Base-by-base conservation (phyloP, 1,139 yeast genomes). In the Zygoascus hellenicus region DNA sequence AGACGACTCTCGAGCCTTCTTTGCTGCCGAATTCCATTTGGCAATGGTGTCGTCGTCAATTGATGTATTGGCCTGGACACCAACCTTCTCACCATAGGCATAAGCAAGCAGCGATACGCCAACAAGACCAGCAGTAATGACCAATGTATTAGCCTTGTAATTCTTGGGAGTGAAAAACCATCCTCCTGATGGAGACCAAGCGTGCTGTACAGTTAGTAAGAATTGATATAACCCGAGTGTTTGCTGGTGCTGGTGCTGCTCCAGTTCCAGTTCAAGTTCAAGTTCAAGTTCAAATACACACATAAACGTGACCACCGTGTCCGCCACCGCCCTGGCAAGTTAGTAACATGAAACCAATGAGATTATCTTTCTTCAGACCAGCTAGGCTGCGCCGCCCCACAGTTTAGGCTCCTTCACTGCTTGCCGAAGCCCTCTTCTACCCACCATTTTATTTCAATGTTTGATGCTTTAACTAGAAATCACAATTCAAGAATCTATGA, bases 151-250 rank as follows among this genome's bases (percentile, higher is more conserved):
- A 42, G 62, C 48, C 49, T 59, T 62, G 67, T 70, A 68, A 67
- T 71, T 71, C 58, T 62, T 61, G 32, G 75, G 75, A 38, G 64
- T 65, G 51, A 66, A 66, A 61, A 60, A 70, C 75, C 75, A 70
- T 40, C 75, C 75, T 41, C 73, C 73, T 13, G 70, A 44, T 30
- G 70, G 70, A 43, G 69, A 63, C 62, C 68, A 63, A 9, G 66
- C 65, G 48, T 64, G 61, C 56, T 60, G 43, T 43, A 38, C 2
- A 17, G 39, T 44, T 33, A 33, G 43, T 7, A 10, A 29, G 11
- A 26, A 13, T 28, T 3, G 34, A 16, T 15, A 28, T 2, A 2
- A 34, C n/a, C n/a, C n/a, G n/a, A n/a, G n/a, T n/a, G n/a, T n/a
- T n/a, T n/a, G 6, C 14, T 33, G 36, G 11, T 29, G 36, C 15